These are phyloP conservation scores for Tricholoma hemisulphureum DNA, from an alignment of 768 basidiomycete genomes.

Conservation along the genomic window DNA sequence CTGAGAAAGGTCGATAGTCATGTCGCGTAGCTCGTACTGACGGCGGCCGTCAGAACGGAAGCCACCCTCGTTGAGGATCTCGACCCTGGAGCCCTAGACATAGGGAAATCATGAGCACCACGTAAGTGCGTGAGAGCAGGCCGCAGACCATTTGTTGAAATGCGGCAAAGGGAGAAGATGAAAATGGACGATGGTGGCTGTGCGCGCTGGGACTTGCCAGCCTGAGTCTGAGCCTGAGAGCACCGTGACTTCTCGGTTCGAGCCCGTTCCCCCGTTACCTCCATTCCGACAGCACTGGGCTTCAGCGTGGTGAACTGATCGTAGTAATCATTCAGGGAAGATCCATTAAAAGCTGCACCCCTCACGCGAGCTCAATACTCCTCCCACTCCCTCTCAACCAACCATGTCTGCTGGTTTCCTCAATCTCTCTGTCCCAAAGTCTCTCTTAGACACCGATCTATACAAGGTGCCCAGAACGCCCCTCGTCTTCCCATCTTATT, in stretches of 20 bases:
- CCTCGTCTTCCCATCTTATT: slow-evolving; percentile 2
- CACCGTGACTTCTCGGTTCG: neutral
- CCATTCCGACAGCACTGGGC: slow-evolving; percentile 10
- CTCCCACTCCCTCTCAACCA: slow-evolving; percentile 8
- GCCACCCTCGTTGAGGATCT: slow-evolving; percentile 81
- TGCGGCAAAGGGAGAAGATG: neutral
- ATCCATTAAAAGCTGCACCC: neutral
- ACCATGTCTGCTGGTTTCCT: slow-evolving; percentile 36
- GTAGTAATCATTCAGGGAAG: neutral
- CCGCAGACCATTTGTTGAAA: slow-evolving; percentile 5
- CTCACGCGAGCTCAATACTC: neutral
- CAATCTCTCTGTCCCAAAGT: slow-evolving; percentile 38
- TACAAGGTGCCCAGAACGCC: slow-evolving; percentile 68
- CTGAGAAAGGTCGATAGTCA: slow-evolving; percentile 73
- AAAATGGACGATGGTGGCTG: too few species aligned
- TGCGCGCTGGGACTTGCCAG: too few species aligned
- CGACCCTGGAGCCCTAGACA: slow-evolving; percentile 51
- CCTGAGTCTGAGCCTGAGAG: too few species aligned
- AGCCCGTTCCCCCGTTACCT: slow-evolving; percentile 6
- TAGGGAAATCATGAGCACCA: neutral
- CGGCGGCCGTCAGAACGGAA: slow-evolving; percentile 90
- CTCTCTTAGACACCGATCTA: slow-evolving; percentile 88
- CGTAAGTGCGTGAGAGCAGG: slow-evolving; percentile 2
- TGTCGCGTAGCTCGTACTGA: slow-evolving; percentile 87
- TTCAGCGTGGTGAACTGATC: slow-evolving; percentile 3